Evolutionary conservation across 805 yeast genomes (phyloP).

Genomic region (Candida corydali): DNA sequence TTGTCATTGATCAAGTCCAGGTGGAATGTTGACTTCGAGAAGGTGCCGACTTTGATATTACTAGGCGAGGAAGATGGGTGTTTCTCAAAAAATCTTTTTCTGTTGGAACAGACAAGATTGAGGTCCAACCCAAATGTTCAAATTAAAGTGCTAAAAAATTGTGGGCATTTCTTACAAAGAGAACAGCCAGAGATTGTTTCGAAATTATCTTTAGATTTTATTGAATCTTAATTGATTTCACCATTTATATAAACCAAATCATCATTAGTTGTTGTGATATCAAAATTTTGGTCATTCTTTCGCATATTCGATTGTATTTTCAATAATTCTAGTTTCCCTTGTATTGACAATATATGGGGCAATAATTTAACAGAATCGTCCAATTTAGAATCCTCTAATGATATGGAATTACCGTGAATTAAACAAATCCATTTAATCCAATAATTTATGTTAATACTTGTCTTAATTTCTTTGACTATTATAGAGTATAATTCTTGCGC

Average conservation of each 20-base stretch:
- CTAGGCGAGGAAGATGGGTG: constrained; percentile 40
- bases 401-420: constrained; percentile 55
- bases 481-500: constrained; percentile 22
- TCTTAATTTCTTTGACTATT: constrained; percentile 25
- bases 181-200: constrained; percentile 31
- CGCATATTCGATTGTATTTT: constrained; percentile 74
- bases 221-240: constrained; percentile 28
- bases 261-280: constrained; percentile 13
- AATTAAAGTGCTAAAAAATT: constrained; percentile 20
- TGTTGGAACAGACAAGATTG: constrained; percentile 19
- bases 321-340: constrained; percentile 79
- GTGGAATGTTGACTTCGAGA: constrained; percentile 28
- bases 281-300: constrained; percentile 15
- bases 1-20: constrained; percentile 14
- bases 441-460: constrained; percentile 22
- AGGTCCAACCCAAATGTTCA: constrained; percentile 15
- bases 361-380: constrained; percentile 52
- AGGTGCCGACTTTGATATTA: constrained; percentile 33
- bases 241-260: constrained; percentile 35
- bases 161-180: constrained; percentile 39
- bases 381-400: constrained; percentile 44
- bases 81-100: constrained; percentile 26
- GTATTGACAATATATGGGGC: constrained; percentile 69
- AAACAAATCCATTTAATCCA: constrained; percentile 86
- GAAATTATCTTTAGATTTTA: constrained; percentile 24